These are phyloP conservation scores for Suillus plorans DNA, from an alignment of 768 basidiomycete genomes.

Conservation along the genomic window DNA sequence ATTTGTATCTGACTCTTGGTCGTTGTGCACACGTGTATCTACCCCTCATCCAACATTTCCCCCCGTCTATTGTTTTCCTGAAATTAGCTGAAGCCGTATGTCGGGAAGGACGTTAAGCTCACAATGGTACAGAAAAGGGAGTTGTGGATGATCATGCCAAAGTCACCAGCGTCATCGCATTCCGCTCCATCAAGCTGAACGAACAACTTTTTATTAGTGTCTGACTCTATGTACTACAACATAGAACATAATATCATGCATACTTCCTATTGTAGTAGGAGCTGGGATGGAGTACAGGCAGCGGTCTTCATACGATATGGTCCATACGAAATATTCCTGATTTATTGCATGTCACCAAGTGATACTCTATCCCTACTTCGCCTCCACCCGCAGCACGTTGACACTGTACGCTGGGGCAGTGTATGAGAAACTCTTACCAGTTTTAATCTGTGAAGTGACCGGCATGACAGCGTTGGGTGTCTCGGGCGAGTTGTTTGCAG, in stretches of 20 bases:
- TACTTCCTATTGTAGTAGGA: background rate
- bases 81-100: slow-evolving; percentile 6
- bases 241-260: background rate
- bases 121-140: slow-evolving; percentile 5
- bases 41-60: too few relatives aligned
- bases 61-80: too few relatives aligned
- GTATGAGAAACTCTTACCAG: slow-evolving; percentile 54
- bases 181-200: background rate
- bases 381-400: slow-evolving; percentile 26
- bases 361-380: background rate
- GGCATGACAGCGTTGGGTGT: slow-evolving; percentile 50
- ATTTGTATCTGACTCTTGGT: background rate
- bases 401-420: slow-evolving; percentile 50
- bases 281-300: background rate
- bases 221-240: background rate
- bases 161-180: background rate
- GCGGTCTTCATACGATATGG: background rate
- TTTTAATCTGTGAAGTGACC: slow-evolving; percentile 40
- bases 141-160: slow-evolving; percentile 5
- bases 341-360: background rate
- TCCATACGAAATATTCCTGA: background rate
- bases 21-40: background rate
- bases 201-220: background rate
- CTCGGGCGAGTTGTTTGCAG: slow-evolving; percentile 55
- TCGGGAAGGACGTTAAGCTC: slow-evolving; percentile 4